Percentiles rank a stretch among this genome's conserved stretches.
Conservation (phyloP, 1,284 basidiomycete species). For the Pholiota adiposa region DNA sequence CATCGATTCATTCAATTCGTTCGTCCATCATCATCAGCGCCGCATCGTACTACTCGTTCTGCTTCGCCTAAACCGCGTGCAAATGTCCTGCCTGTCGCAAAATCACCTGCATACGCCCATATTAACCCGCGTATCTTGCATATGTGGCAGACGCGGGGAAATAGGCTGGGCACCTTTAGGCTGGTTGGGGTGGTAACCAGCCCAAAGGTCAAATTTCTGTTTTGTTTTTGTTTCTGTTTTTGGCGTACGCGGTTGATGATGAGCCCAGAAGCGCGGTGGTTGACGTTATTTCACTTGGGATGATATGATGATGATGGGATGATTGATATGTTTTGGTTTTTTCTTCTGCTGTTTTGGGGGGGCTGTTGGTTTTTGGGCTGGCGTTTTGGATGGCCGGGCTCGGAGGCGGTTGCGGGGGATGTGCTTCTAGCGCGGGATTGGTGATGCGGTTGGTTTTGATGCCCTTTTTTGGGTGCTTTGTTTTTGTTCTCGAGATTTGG, state of each 20-base stretch:
- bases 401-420: not conserved
- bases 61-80: too few species aligned
- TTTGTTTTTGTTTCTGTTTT: too few species aligned
- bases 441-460: not conserved
- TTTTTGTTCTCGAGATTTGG: too few species aligned
- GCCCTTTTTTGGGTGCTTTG: not conserved
- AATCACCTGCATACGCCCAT: too few species aligned
- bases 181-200: constrained; percentile 1
- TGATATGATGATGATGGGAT: not conserved
- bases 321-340: not conserved
- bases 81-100: too few species aligned
- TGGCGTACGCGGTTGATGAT: not conserved
- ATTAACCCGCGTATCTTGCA: too few species aligned
- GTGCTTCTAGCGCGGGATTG: not conserved
- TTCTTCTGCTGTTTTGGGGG: too few species aligned
- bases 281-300: too few species aligned
- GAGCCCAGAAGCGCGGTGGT: not conserved
- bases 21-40: too few species aligned
- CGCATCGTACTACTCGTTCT: not conserved
- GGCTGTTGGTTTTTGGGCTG: too few species aligned
- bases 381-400: not conserved
- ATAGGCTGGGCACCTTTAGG: not conserved
- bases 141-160: too few species aligned
- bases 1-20: too few species aligned
- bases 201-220: not conserved